Conservation (phyloP, 2,329 filamentous ascomycete genomes). For the Alternaria incomplexa region DNA sequence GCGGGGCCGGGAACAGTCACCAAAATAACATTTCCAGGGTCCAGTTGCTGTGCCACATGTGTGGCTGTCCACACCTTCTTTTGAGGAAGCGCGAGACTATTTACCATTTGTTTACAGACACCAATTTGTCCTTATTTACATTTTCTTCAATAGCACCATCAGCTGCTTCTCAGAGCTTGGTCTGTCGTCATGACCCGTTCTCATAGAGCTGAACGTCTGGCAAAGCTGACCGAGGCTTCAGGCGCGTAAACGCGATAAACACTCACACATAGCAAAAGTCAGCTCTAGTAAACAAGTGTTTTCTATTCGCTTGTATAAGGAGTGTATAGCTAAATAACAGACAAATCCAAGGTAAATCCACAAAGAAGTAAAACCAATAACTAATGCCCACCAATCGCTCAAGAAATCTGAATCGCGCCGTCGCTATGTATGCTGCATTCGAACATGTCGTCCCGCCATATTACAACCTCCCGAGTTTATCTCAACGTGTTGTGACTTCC, state of each 20-base stretch:
- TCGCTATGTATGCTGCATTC: slow-evolving; percentile 20
- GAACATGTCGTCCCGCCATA: neutral
- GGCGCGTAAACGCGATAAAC: neutral
- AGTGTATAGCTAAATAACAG: slow-evolving; percentile 1
- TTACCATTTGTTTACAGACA: too few relatives aligned
- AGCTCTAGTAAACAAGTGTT: neutral
- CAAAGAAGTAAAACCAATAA: slow-evolving; percentile 13
- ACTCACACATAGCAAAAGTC: neutral
- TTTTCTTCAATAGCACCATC: too few relatives aligned
- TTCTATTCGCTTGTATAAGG: slow-evolving; percentile 1
- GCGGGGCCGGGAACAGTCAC: slow-evolving; percentile 17
- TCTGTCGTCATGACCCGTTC: too few relatives aligned
- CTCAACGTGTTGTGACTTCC: neutral
- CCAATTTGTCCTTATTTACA: too few relatives aligned
- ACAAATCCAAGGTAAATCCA: slow-evolving; percentile 15
- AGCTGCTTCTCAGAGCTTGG: too few relatives aligned
- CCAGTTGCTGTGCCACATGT: slow-evolving; percentile 11
- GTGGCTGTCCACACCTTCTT: slow-evolving; percentile 4
- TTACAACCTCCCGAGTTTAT: neutral
- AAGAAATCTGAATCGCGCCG: slow-evolving; percentile 16
- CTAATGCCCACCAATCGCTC: slow-evolving; percentile 6
- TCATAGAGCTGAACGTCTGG: too few relatives aligned
- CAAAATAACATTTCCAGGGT: slow-evolving; percentile 16
- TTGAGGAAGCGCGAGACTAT: neutral
- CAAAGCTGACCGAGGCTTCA: too few relatives aligned